Conservation (phyloP, 208 protist species). For the Endotrypanum monterogeii region DNA sequence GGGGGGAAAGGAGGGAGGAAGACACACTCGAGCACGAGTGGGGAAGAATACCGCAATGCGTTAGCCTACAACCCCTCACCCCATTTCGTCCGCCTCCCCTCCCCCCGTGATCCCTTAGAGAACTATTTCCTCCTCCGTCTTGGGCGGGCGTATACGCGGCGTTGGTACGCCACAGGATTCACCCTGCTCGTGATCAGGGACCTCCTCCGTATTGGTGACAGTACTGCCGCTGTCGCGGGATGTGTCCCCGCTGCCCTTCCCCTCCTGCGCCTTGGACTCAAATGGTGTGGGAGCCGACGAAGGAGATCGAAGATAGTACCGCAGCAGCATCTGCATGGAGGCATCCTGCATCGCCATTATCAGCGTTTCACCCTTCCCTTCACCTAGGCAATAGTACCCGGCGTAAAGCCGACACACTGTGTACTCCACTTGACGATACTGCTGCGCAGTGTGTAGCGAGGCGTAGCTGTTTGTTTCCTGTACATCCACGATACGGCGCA, state of each 20-base stretch:
- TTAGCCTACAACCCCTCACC: background rate
- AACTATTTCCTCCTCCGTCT: slow-evolving; percentile 45
- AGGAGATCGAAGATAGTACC: slow-evolving; percentile 70
- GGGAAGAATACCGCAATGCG: background rate
- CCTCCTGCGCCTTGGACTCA: background rate
- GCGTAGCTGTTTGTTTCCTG: slow-evolving; percentile 89
- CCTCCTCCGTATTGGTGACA: background rate
- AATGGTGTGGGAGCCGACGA: background rate
- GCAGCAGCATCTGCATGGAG: slow-evolving; percentile 67
- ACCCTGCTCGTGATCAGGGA: background rate
- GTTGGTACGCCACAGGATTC: slow-evolving; percentile 1
- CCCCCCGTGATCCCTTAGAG: slow-evolving; percentile 15
- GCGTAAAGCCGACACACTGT: slow-evolving; percentile 80
- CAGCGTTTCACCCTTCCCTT: slow-evolving; percentile 86
- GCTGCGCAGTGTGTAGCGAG: slow-evolving; percentile 61
- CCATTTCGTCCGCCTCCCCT: background rate
- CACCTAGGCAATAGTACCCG: slow-evolving; percentile 69
- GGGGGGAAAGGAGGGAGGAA: too few species aligned
- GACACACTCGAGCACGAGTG: background rate
- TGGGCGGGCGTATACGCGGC: slow-evolving; percentile 27
- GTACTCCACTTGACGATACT: slow-evolving; percentile 85
- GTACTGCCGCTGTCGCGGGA: background rate
- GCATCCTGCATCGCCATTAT: slow-evolving; percentile 86
- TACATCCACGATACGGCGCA: slow-evolving; percentile 79
- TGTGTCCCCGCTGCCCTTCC: background rate